Evolutionary conservation across 331 rosid genomes (phyloP), one percentile per base, ranked within the genome.

Genomic region (Spiraea crenata): DNA sequence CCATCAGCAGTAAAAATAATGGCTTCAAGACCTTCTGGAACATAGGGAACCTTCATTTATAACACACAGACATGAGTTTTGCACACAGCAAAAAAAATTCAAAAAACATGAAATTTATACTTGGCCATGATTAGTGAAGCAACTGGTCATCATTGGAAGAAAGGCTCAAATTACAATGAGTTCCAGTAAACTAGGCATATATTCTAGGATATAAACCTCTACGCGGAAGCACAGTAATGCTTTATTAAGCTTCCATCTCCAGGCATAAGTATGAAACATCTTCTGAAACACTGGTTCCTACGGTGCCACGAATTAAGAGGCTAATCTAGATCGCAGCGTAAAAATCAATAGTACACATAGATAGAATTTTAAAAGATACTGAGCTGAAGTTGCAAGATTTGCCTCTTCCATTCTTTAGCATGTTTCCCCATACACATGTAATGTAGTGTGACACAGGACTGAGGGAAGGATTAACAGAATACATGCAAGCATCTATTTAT

Each of bases 1-100:
- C 99, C 99, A 74, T 91, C 99, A 75, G 99, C 99, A 5, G 99
- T 93, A 82, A 93, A 93, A 81, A 93, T 93, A 77, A 93, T 87
- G 75, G 99, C 99, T 84, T 93, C 99, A 57, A 93, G 95, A 75
- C 97, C 99, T 83, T 91, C 99, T 51, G 95, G 99, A 63, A 93
- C 92, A 79, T 89, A 93, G 41, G 99, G 95, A 82, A 93, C 99
- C 99, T 93, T 74, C 82, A 81, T 72, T 47, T 62, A 57, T 51
- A 72, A 47, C 79, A 72, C 42, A 47, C 37, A 35, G 39, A 42
- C 14, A 62, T 80, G 59, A 76, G 65, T 62, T 65, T 78, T 51
- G 54, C 57, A 72, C 59, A 40, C 9, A 39, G 38, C 57, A 9
- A 66, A 58, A 17, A 17, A 57, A 6, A 50, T 58, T 13, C 39